Evolutionary conservation across 176 grass and related monocot genomes (phyloP).

Genomic region (Alopecurus myosuroides): DNA sequence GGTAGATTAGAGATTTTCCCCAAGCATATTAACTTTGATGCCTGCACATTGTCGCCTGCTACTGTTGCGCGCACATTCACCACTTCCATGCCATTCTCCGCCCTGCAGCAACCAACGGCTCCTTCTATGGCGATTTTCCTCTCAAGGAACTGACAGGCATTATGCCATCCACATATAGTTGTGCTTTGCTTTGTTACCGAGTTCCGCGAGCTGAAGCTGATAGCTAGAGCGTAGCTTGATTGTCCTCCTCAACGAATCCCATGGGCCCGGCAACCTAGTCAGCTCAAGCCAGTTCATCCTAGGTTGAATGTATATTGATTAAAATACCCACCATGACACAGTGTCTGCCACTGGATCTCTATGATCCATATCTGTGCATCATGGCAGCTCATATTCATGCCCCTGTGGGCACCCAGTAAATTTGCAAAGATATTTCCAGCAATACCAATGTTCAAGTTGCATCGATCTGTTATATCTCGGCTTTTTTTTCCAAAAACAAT

Average conservation of each 20-base stretch:
- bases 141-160: background rate
- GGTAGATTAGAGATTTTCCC: background rate
- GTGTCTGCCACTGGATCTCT: background rate
- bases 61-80: background rate
- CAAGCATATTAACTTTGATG: background rate
- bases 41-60: background rate
- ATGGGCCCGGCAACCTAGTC: background rate
- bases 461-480: background rate
- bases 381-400: background rate
- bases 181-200: background rate
- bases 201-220: background rate
- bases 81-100: background rate
- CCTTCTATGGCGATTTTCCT: background rate
- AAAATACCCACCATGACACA: no score
- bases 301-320: background rate
- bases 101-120: background rate
- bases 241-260: background rate
- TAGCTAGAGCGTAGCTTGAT: background rate
- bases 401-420: background rate
- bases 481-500: background rate
- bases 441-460: background rate
- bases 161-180: background rate
- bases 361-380: background rate
- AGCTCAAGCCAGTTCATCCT: background rate
- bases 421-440: background rate